Percentiles rank a stretch among this genome's conserved stretches.
Evolutionary conservation across 495 filamentous ascomycete genomes (phyloP).

Genomic region (Neurospora sp.): DNA sequence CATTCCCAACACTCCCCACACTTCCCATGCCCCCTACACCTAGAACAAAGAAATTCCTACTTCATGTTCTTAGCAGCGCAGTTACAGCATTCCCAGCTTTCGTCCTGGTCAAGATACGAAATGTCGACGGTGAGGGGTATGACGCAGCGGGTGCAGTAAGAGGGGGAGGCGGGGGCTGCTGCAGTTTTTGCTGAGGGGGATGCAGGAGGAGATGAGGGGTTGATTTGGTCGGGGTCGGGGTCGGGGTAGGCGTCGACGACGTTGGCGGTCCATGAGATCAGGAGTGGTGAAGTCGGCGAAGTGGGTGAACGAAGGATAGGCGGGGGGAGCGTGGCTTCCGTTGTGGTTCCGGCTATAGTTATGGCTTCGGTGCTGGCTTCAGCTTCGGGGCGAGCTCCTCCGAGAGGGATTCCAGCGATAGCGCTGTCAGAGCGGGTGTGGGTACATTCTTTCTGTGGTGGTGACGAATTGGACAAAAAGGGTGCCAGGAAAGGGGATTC

Average conservation of each 20-base stretch:
- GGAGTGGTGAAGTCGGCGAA: neutral
- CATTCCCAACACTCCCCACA: neutral
- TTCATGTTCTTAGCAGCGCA: neutral
- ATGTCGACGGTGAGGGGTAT: neutral
- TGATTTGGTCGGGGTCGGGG: neutral
- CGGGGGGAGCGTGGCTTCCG: neutral
- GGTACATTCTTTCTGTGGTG: neutral
- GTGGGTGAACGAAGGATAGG: neutral
- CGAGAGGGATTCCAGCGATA: neutral
- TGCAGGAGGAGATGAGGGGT: neutral
- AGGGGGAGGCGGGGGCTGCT: neutral
- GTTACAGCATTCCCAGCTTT: constrained; percentile 7
- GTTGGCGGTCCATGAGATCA: neutral
- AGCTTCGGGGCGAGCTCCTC: neutral
- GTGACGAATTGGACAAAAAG: neutral
- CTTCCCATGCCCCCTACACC: constrained; percentile 1
- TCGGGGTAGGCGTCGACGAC: neutral
- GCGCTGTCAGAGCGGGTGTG: neutral
- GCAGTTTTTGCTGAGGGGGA: neutral
- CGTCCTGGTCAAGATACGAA: neutral
- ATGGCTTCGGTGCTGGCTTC: neutral
- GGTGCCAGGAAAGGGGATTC: neutral
- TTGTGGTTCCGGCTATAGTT: neutral
- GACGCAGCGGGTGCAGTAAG: neutral
- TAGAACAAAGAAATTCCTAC: constrained; percentile 4